A percentile compares a stretch with the other conserved stretches of the same genome.
phyloP scores from a whole-genome alignment of 305 asterid genomes.

The Rubia peregrina region DNA sequence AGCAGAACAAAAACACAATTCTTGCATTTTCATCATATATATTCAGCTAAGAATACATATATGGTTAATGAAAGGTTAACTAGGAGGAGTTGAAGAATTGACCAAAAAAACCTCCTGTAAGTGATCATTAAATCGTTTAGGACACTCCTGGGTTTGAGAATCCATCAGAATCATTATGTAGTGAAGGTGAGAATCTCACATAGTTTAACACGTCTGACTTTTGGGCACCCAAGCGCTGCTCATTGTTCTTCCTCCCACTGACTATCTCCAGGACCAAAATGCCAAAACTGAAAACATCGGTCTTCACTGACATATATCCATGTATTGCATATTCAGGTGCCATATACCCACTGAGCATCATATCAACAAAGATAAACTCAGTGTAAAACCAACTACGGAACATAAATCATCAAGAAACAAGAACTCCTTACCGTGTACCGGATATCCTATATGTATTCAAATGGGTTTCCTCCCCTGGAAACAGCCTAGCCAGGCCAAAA shows the following conservation, averaged over 20 bases:
- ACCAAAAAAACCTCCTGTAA: neutral
- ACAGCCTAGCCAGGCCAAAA: constrained; percentile 83
- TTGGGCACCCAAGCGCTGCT: constrained; percentile 36
- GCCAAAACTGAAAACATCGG: constrained; percentile 79
- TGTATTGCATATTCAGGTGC: constrained; percentile 80
- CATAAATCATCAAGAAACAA: constrained; percentile 6
- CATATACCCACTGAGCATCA: constrained; percentile 69
- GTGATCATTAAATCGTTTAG: neutral
- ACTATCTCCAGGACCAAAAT: constrained; percentile 67
- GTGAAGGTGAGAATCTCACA: constrained; percentile 35
- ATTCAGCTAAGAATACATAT: neutral
- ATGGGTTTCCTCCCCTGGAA: constrained; percentile 75
- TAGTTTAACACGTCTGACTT: constrained; percentile 59
- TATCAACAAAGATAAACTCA: constrained; percentile 8
- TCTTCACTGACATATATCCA: constrained; percentile 71
- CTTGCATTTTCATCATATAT: neutral
- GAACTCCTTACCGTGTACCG: constrained; percentile 60
- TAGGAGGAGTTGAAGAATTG: neutral
- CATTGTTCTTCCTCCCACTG: constrained; percentile 66
- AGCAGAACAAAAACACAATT: neutral
- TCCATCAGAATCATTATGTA: neutral
- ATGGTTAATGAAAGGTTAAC: neutral
- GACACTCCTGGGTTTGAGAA: neutral
- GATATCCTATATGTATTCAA: constrained; percentile 56
- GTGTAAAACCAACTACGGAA: constrained; percentile 3